Percentiles rank a stretch among this genome's conserved stretches.
Conservation (phyloP, 768 basidiomycete species). For the Rhodosporidiobolus odoratus region DNA sequence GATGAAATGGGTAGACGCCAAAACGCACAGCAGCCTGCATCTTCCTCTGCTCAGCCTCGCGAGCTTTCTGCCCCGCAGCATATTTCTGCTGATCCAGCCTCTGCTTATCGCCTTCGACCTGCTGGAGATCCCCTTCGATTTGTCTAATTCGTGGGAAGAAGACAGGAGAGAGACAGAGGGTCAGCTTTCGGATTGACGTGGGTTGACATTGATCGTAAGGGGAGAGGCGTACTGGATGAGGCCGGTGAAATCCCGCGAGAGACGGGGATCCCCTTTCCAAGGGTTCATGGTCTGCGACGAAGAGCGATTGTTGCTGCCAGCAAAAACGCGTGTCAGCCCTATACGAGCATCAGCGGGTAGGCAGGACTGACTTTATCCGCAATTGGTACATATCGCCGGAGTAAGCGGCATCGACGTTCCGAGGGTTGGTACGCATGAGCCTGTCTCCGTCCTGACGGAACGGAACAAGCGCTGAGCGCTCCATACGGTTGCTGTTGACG, state of each 20-base stretch:
- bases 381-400: constrained; percentile 32
- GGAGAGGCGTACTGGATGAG: constrained; percentile 4
- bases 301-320: constrained; percentile 19
- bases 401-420: constrained; percentile 27
- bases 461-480: constrained; percentile 62
- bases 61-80: constrained; percentile 54
- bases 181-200: background rate
- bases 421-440: constrained; percentile 41
- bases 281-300: constrained; percentile 7
- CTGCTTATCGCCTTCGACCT: no score
- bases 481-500: constrained; percentile 68
- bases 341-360: no score
- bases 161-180: background rate
- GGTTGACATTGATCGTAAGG: background rate
- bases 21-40: constrained; percentile 54
- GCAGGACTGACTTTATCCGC: constrained; percentile 5
- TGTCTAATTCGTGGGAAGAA: no score
- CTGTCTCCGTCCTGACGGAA: constrained; percentile 63
- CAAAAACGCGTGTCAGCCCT: background rate
- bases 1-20: no score
- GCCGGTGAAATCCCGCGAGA: constrained; percentile 32
- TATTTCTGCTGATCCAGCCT: background rate
- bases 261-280: constrained; percentile 34
- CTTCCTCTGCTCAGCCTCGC: constrained; percentile 55
- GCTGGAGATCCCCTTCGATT: background rate